Base-by-base conservation (phyloP, 2,329 filamentous ascomycete species). In the Teratosphaeria nubilosa region DNA sequence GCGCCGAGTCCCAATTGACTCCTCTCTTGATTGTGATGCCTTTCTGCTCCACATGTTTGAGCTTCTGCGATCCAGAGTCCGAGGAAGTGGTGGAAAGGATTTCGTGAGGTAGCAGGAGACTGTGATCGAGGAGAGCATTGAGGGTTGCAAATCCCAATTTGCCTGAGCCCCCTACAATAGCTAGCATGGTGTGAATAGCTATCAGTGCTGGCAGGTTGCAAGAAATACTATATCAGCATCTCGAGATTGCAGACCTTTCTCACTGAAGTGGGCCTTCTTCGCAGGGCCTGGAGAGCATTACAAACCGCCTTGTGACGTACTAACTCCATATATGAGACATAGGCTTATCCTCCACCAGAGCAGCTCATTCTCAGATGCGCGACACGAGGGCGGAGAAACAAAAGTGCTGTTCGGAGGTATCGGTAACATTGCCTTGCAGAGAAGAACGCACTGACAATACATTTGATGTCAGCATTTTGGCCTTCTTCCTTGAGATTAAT, bases 81-180 rank as follows among this genome's bases (percentile, higher is more conserved):
- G 75, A 74, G 16, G 72, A 69, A 9, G 67, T 68, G 30, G 64
- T 68, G 51, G 72, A 68, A 24, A 77, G 66, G 31, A 78, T 73
- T 5, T 75, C 62, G 2, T 65, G 59, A 2, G 72, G 63, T 10
- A 72, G 62, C 51, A 76, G 61, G 30, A 78, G 70, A 4, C 72
- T 67, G 63, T 76, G 68, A 6, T 73, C 64, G n/a, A 78, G 70
- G 24, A 78, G 69, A 41, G 75, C 70, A 27, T 64, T 65, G 25
- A 78, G 68, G 20, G 76, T 76, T 11, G 75, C 75, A 51, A 70
- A 70, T 58, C 76, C 76, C 9, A 78, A 70, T 60, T 77, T 78
- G 55, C 76, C 76, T 16, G 74, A 76, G 55, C 76, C 73, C 54
- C 74, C 74, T 53, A 74, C 74, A 56, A 78, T 73, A 24, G 72